Evolutionary conservation across 192 early-diverging fungal species (phyloP), one percentile per base, ranked within the genome.

Genomic region (Diversispora eburnea): DNA sequence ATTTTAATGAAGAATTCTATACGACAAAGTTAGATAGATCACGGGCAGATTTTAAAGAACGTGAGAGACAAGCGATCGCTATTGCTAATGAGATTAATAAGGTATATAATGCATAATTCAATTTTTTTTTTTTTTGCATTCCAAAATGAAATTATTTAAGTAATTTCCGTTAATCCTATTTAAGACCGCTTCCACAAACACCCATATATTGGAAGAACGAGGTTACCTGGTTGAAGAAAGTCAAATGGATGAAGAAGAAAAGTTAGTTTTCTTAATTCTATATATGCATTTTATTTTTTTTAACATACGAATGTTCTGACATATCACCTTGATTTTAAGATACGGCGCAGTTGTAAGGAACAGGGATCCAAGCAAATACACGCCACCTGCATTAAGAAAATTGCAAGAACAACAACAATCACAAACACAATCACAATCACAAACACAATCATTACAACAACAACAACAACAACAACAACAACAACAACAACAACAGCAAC

Each of bases 1-100:
- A 99, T 79, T 99, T 94, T 83, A 84, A 97, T 75, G 95, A 97
- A 70, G 95, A 97, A 63, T 79, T 99, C 3, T 99, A 99, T 79
- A 99, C 98, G 2, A 99, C 98, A 7, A 88, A 85, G 39, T 82
- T 99, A 64, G 95, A 99, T 76, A 84, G 91, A 67, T 85, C 88
- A 4, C 89, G 87, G 46, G 88, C 94, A 5, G 90, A 92, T 67
- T 99, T 84, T 78, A 94, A 93, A 76, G 86, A 89, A 71, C 90
- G 90, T 20, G 98, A 98, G 80, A 88, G 87, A 59, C 88, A 93
- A 72, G 98, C 98, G 8, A 87, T 87, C 10, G 85, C 93, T 19
- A 81, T 97, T 49, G 96, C 98, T 1, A 86, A 88, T 25, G 96
- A 99, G 79, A 99, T 99, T 88, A 94, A 69, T 87, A 81, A 74